These are phyloP conservation scores for Globisporangium orthogonon DNA, from an alignment of 352 stramenopile species.

Conservation along the genomic window DNA sequence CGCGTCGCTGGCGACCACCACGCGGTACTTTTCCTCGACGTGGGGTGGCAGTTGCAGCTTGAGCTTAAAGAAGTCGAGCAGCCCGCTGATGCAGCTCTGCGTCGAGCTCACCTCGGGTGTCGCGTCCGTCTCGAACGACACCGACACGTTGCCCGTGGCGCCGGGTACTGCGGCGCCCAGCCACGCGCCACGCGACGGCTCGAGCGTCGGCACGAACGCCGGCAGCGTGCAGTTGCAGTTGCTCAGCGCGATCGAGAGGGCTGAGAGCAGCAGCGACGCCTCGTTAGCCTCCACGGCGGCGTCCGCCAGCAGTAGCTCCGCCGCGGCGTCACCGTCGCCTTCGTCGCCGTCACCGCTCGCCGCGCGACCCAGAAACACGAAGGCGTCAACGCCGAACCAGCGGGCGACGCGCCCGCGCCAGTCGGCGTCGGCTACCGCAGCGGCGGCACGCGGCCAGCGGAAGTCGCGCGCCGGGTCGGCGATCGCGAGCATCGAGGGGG, in stretches of 20 bases:
- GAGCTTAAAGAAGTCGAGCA: slow-evolving; percentile 79
- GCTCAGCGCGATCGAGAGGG: slow-evolving; percentile 62
- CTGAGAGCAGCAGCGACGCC: slow-evolving; percentile 53
- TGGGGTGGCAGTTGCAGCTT: slow-evolving; percentile 65
- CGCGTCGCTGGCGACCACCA: slow-evolving; percentile 17
- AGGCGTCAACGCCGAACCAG: slow-evolving; percentile 74
- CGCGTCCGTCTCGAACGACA: slow-evolving; percentile 71
- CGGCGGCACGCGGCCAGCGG: slow-evolving; percentile 12
- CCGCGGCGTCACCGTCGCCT: no score
- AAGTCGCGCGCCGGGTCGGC: slow-evolving; percentile 45
- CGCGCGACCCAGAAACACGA: slow-evolving; percentile 47
- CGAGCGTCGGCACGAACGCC: slow-evolving; percentile 58
- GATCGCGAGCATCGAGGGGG: slow-evolving; percentile 69
- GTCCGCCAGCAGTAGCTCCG: slow-evolving; percentile 7
- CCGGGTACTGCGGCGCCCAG: slow-evolving; percentile 64
- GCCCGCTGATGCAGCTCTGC: slow-evolving; percentile 70
- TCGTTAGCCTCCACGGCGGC: slow-evolving; percentile 59
- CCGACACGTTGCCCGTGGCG: slow-evolving; percentile 63
- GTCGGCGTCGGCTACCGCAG: not conserved
- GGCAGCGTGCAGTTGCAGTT: slow-evolving; percentile 83
- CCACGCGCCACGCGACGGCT: slow-evolving; percentile 49
- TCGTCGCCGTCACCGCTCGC: slow-evolving; percentile 2
- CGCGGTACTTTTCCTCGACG: slow-evolving; percentile 52
- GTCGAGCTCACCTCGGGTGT: slow-evolving; percentile 64
- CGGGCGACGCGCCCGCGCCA: slow-evolving; percentile 36